Evolutionary conservation across 495 filamentous ascomycete species (phyloP), one percentile per base, ranked within the genome.

Genomic region (Aspergillus olivimuriae): DNA sequence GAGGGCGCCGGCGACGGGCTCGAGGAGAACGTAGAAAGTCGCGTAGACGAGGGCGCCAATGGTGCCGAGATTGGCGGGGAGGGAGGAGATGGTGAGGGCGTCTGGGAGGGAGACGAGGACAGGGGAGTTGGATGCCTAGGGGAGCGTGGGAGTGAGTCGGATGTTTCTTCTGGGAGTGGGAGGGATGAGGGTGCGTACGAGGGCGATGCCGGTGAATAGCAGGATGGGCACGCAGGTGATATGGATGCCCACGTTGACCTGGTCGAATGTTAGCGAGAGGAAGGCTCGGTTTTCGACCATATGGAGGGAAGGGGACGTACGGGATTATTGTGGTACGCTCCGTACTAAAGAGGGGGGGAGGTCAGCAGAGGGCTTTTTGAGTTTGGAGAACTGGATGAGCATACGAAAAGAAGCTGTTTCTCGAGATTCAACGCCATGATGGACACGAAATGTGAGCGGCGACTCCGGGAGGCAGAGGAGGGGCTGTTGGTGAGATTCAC

Each of bases 221-320:
- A 98, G 77, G 24, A 86, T 56, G 1, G 92, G 92, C 7, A 98
- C 90, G 59, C 87, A 96, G 18, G 81, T 72, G 55, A 95, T 83
- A 61, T 98, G 92, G 52, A 98, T 95, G 17, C 77, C 75, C 41
- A 96, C 69, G 57, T 98, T 98, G 56, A 79, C 71, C 80, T 87
- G 47, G n/a, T 9, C 34, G 44, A 48, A 34, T 40, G 30, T 44
- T 9, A 48, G 39, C 6, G 5, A 35, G 38, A 6, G 6, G 24
- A n/a, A 41, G 18, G 15, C 11, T 35, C 21, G 21, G 23, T 33
- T 16, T 30, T 19, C 17, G 26, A 21, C n/a, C 23, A 34, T 14
- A 16, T 17, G 33, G 3, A 38, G 16, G 32, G 18, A 24, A n/a
- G n/a, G 16, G 3, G 26, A 43, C 57, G 34, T 72, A 94, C 86